phyloP scores from a whole-genome alignment of 306 rosid species.

The Quercus parvula region DNA sequence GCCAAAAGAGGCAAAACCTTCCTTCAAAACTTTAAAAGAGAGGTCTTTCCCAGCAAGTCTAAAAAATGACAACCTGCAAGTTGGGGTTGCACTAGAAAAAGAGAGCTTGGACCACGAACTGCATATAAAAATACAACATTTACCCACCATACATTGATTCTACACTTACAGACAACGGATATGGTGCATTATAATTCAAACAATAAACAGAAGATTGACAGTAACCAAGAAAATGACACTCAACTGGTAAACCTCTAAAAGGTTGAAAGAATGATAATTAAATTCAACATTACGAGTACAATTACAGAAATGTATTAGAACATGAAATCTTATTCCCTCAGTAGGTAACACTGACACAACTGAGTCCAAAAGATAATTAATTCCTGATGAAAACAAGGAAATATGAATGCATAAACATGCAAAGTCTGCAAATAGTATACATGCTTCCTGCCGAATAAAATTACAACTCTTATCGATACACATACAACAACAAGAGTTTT shows the following conservation, averaged over 20 bases:
- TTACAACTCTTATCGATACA: slow-evolving; percentile 30
- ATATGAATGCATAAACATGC: slow-evolving; percentile 38
- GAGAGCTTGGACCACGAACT: not conserved
- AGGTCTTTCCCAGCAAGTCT: not conserved
- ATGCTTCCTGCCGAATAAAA: slow-evolving; percentile 32
- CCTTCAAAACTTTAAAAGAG: not conserved
- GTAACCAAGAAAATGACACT: too few relatives aligned
- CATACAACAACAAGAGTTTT: slow-evolving; percentile 38
- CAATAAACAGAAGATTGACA: not conserved
- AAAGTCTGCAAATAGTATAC: slow-evolving; percentile 44
- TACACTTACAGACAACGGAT: not conserved
- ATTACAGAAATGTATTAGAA: slow-evolving; percentile 4
- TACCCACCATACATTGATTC: not conserved
- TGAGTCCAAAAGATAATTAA: slow-evolving; percentile 32
- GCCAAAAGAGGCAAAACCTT: not conserved
- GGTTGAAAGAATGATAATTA: not conserved
- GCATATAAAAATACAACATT: not conserved
- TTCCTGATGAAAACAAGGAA: slow-evolving; percentile 30
- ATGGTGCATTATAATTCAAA: not conserved
- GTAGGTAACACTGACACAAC: slow-evolving; percentile 28
- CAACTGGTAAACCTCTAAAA: not conserved
- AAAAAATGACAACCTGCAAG: not conserved
- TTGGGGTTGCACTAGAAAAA: not conserved
- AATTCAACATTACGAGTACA: slow-evolving; percentile 7
- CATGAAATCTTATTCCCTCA: slow-evolving; percentile 37